Base-by-base conservation (phyloP, 1,139 yeast genomes). In the Citeromyces siamensis region DNA sequence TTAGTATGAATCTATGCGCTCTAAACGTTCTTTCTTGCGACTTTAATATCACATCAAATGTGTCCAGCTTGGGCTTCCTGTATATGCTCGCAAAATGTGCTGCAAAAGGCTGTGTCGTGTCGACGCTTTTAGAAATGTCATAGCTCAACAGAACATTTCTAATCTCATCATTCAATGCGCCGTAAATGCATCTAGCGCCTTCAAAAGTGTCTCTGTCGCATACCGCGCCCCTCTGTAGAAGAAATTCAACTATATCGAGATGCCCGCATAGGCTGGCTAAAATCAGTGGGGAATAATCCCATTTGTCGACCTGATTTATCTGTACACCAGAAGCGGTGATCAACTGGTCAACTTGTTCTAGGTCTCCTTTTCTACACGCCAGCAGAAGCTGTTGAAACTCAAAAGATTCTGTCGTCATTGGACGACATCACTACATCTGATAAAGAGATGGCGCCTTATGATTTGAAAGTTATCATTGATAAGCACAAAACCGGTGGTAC, bases 171-270 rank as follows among this genome's bases (percentile, higher is more conserved):
- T 70, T 82, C 40, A 82, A 55, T 0, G 93, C 93, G 2, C 88
- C 93, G 49, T 82, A 80, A 2, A 81, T 65, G 45, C 90, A 81
- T 34, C 93, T 33, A 18, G 80, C 85, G 2, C 94, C 93, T 53
- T 81, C 83, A 49, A 75, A 75, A 16, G 86, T 76, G 49, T 81
- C 90, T 49, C 86, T 64, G 51, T 80, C 88, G 53, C 88, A 79
- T 2, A 75, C 65, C 0, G 93, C 86, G 6, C 94, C 94, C 37
- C 70, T 57, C 37, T 76, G 64, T 8, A 82, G 58, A 21, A 82
- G 57, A 37, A 76, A 55, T 40, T 62, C 64, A 12, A 82, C 93
- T 6, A 81, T 65, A 1, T 60, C 59, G 42, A 64, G 67, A 52
- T 81, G 90, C 0, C 94, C 94, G 57, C 93, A 81, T 9, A 82